Conservation (phyloP, 352 stramenopile genomes). For the Pythium diclinum region DNA sequence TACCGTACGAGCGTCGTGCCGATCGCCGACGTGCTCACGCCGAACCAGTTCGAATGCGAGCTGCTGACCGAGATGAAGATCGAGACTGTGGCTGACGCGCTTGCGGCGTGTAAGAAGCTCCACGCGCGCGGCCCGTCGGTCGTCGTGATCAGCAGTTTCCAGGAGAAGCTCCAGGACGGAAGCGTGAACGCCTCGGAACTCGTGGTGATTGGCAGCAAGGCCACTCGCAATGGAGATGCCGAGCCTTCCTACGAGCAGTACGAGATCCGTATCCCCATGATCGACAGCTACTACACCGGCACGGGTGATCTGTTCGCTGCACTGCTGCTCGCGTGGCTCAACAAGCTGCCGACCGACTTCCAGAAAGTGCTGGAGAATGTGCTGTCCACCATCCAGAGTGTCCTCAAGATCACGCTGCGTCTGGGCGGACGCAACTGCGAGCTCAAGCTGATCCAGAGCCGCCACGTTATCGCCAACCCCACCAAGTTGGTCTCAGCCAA, state of each 20-base stretch:
- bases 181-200: constrained; percentile 35
- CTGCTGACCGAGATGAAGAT: constrained; percentile 72
- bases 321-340: constrained; percentile 78
- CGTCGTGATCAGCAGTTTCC: constrained; percentile 83
- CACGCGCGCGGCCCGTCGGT: constrained; percentile 67
- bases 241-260: constrained; percentile 58
- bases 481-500: constrained; percentile 45
- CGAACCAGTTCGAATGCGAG: constrained; percentile 87
- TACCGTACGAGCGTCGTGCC: constrained; percentile 76
- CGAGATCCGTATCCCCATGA: constrained; percentile 72
- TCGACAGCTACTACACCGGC: constrained; percentile 83
- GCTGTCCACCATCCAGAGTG: constrained; percentile 77
- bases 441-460: constrained; percentile 82
- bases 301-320: constrained; percentile 81
- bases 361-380: constrained; percentile 70
- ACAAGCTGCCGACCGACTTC: constrained; percentile 58
- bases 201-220: constrained; percentile 66
- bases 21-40: constrained; percentile 81
- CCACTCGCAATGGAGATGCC: neutral
- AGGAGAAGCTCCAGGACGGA: constrained; percentile 33
- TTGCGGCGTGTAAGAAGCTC: constrained; percentile 69
- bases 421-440: constrained; percentile 70
- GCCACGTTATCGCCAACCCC: constrained; percentile 63
- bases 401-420: constrained; percentile 62
- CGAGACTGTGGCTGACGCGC: constrained; percentile 56